Percentiles rank a stretch among this genome's conserved stretches.
phyloP scores from a whole-genome alignment of 176 grass and related monocot species.

The Triticum turgidum region DNA sequence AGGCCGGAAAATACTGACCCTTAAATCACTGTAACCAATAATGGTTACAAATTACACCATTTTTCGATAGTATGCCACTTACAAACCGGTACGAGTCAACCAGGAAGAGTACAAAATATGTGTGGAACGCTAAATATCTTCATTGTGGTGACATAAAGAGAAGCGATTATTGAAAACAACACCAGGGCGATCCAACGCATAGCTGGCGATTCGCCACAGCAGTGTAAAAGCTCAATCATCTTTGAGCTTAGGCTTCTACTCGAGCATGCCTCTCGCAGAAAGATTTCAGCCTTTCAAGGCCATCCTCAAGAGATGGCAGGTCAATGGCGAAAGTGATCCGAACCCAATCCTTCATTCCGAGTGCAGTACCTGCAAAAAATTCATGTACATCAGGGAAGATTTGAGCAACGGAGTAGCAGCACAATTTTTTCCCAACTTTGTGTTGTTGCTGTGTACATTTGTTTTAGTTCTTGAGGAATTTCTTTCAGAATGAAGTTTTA shows the following conservation, averaged over 20 bases:
- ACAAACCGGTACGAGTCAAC: background rate
- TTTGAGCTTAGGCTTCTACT: background rate
- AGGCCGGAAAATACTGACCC: background rate
- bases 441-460: background rate
- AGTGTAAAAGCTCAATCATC: background rate
- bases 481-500: background rate
- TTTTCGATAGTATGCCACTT: background rate
- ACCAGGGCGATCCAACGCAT: background rate
- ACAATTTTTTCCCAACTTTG: background rate
- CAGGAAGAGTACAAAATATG: background rate
- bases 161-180: conserved; percentile 9
- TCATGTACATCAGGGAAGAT: background rate
- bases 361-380: conserved; percentile 43
- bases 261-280: conserved; percentile 69
- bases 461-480: background rate
- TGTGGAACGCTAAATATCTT: background rate
- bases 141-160: background rate
- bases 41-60: background rate
- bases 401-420: background rate
- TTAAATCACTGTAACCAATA: background rate
- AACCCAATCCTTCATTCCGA: conserved; percentile 71
- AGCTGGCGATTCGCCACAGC: background rate
- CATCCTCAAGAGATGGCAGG: conserved; percentile 46
- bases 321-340: conserved; percentile 64
- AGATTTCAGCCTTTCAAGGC: conserved; percentile 59